A percentile compares a stretch with the other conserved stretches of the same genome.
phyloP scores from a whole-genome alignment of 306 rosid genomes.

The Vicia faba region DNA sequence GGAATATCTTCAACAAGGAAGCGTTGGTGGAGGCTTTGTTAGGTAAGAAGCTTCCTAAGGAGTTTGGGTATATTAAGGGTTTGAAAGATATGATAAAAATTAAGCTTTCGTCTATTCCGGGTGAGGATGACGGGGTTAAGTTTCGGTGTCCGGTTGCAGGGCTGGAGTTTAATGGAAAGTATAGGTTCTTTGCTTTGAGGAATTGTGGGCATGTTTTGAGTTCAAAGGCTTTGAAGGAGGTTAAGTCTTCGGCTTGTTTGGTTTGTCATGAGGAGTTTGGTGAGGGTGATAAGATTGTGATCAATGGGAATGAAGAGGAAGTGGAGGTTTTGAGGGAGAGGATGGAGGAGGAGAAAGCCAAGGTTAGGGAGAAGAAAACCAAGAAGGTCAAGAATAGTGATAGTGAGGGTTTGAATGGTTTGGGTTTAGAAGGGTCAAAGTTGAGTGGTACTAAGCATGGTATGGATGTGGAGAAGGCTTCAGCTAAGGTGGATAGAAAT shows the following conservation, averaged over 20 bases:
- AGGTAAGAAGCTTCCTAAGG: conserved; percentile 87
- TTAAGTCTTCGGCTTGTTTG: conserved; percentile 67
- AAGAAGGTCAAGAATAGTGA: conserved; percentile 64
- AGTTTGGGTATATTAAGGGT: conserved; percentile 81
- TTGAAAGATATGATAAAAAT: conserved; percentile 81
- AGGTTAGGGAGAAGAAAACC: conserved; percentile 58
- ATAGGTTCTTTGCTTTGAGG: conserved; percentile 67
- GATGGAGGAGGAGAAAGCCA: conserved; percentile 77
- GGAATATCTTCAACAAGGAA: conserved; percentile 85
- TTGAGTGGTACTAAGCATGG: conserved; percentile 78
- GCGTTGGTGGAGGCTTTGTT: conserved; percentile 75
- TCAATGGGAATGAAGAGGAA: conserved; percentile 91
- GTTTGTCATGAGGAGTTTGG: conserved; percentile 67
- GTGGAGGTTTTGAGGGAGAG: conserved; percentile 69
- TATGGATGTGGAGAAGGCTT: conserved; percentile 59
- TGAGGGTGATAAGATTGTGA: conserved; percentile 67
- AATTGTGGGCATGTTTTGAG: conserved; percentile 94
- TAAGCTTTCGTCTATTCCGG: conserved; percentile 51
- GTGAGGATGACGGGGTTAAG: conserved; percentile 45
- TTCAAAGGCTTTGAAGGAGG: conserved; percentile 84
- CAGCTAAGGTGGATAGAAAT: conserved; percentile 50
- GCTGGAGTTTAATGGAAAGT: conserved; percentile 84
- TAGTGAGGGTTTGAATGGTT: conserved; percentile 25
- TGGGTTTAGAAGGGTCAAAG: conserved; percentile 46
- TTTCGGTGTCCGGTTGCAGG: conserved; percentile 88